A percentile compares a stretch with the other conserved stretches of the same genome.
Evolutionary conservation across 2,329 filamentous ascomycete genomes (phyloP).

Genomic region (Gyromitra esculenta): DNA sequence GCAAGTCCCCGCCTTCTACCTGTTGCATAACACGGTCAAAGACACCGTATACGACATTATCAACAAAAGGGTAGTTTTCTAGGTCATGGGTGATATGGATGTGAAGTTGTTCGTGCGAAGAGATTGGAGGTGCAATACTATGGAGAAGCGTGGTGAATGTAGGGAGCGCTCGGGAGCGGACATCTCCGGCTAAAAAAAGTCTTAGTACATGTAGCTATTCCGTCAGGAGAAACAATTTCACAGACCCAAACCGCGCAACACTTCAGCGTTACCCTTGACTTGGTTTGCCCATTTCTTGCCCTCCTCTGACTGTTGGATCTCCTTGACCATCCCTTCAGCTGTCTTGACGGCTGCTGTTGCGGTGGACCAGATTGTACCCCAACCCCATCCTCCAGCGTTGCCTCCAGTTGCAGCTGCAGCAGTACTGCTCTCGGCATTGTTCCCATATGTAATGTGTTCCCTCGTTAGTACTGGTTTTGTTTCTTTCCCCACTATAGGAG

Average conservation of each 20-base stretch:
- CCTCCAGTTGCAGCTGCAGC: constrained; percentile 12
- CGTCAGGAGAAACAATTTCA: constrained; percentile 41
- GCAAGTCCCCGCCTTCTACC: constrained; percentile 92
- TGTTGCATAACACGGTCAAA: constrained; percentile 98
- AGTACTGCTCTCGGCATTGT: constrained; percentile 46
- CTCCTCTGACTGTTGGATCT: constrained; percentile 96
- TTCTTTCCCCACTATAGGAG: constrained; percentile 46
- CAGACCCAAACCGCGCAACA: constrained; percentile 78
- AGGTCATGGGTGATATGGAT: constrained; percentile 98
- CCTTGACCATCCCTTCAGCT: constrained; percentile 91
- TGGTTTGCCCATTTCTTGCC: constrained; percentile 96
- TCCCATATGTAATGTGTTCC: constrained; percentile 59
- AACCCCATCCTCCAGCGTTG: constrained; percentile 63
- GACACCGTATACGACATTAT: constrained; percentile 88
- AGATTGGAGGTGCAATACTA: constrained; percentile 94
- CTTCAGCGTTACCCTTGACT: constrained; percentile 86
- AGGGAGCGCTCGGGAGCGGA: constrained; percentile 85
- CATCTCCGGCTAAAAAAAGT: constrained; percentile 75
- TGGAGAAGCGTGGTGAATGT: constrained; percentile 96
- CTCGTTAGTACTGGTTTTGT: constrained; percentile 64
- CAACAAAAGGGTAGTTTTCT: constrained; percentile 90
- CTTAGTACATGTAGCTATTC: constrained; percentile 17
- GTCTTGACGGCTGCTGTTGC: constrained; percentile 72
- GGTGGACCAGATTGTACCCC: constrained; percentile 85
- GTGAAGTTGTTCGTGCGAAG: constrained; percentile 92